Evolutionary conservation across 768 basidiomycete species (phyloP), one percentile per base, ranked within the genome.

Genomic region (Rhodotorula graminis): DNA sequence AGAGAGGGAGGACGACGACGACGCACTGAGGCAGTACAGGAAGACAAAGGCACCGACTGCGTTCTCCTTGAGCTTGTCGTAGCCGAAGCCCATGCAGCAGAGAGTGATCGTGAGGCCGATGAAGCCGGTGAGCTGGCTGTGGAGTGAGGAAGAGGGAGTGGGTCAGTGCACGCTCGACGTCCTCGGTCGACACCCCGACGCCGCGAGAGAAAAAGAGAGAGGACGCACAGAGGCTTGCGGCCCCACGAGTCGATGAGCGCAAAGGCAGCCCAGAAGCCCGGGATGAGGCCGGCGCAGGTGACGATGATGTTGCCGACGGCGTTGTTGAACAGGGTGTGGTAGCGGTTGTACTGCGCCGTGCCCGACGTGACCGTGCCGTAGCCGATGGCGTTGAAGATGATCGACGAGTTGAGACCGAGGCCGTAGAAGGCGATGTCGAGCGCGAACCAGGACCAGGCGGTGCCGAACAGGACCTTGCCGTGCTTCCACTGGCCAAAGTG

Each of bases 171-270:
- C n/a, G 64, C 61, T 66, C 14, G 15, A 1, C 12, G 53, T 9
- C 10, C n/a, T n/a, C n/a, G n/a, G n/a, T n/a, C n/a, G n/a, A n/a
- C n/a, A n/a, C n/a, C n/a, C n/a, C n/a, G n/a, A n/a, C n/a, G n/a
- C n/a, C n/a, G n/a, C 8, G 0, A 4, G 76, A 72, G n/a, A 77
- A 71, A 29, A 40, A 27, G 70, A 5, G 47, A 65, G 33, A 73
- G 77, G 73, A 64, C 77, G 74, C 71, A 78, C 60, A 72, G 64
- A 75, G 68, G 50, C 77, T 90, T 90, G 40, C 90, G 85, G 0
- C 89, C 89, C 23, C 90, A 84, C 62, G 84, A 84, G 81, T 90
- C 90, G 69, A 90, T 88, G 4, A 87, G 86, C 46, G 91, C 79
- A 61, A 76, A 71, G 0, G 89, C 65, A 27, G 61, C 72, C 79